Conservation (phyloP, 768 basidiomycete genomes). For the Pisolithus orientalis region DNA sequence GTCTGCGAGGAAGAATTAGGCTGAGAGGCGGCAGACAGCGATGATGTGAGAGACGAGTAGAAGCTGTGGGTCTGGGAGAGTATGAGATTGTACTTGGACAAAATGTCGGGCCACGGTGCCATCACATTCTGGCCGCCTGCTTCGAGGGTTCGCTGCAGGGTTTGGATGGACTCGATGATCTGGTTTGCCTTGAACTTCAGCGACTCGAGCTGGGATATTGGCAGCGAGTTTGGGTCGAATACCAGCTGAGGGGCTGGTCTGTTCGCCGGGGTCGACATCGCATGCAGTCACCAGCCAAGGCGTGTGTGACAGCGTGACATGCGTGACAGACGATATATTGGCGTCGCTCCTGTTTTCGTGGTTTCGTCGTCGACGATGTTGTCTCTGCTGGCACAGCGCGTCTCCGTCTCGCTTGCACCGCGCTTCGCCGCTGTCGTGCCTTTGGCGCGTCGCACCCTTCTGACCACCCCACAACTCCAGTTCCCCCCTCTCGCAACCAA, state of each 20-base stretch:
- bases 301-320: conserved; percentile 4
- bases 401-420: background rate
- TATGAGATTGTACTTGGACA: conserved; percentile 80
- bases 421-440: background rate
- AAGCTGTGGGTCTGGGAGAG: conserved; percentile 80
- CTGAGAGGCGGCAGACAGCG: conserved; percentile 20
- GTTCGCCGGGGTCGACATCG: background rate
- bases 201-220: conserved; percentile 68
- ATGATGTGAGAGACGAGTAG: conserved; percentile 51
- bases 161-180: conserved; percentile 70
- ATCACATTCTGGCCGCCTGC: conserved; percentile 50
- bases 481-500: background rate
- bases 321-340: conserved; percentile 11
- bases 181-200: conserved; percentile 71
- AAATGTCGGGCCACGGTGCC: conserved; percentile 81
- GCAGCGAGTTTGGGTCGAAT: conserved; percentile 36
- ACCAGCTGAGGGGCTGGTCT: conserved; percentile 7
- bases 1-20: conserved; percentile 8
- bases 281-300: background rate
- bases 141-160: conserved; percentile 59
- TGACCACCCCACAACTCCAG: conserved; percentile 14
- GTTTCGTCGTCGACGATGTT: conserved; percentile 2
- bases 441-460: conserved; percentile 21
- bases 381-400: conserved; percentile 12
- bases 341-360: background rate